A percentile compares a stretch with the other conserved stretches of the same genome.
phyloP scores from a whole-genome alignment of 2,329 filamentous ascomycete species.

The Curvularia eragrostidis region DNA sequence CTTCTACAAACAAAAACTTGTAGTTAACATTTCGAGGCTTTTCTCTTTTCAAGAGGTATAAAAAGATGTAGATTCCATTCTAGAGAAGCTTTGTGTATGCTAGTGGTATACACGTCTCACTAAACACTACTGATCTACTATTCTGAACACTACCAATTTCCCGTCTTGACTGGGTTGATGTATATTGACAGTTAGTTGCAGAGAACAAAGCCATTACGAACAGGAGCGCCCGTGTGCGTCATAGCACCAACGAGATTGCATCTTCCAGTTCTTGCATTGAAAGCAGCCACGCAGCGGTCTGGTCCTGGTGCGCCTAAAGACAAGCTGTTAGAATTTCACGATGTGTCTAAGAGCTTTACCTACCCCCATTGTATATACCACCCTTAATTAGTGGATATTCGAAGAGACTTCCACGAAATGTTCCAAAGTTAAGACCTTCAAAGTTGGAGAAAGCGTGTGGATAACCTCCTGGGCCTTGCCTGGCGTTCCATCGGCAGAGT shows the following conservation, averaged over 20 bases:
- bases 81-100: not conserved
- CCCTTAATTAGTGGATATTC: not conserved
- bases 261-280: not conserved
- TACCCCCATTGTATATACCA: not conserved
- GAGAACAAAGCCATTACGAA: not conserved
- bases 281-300: conserved; percentile 3
- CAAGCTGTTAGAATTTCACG: not conserved
- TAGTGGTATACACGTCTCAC: not conserved
- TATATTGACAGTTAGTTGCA: not conserved
- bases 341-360: not conserved
- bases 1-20: not conserved
- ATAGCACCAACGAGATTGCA: not conserved
- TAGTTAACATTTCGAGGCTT: too few species aligned
- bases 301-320: not conserved
- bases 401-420: not conserved
- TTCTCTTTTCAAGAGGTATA: not conserved
- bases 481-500: not conserved
- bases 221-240: not conserved
- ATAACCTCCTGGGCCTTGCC: not conserved
- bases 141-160: too few species aligned
- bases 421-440: not conserved
- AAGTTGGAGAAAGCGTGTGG: not conserved
- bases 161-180: not conserved
- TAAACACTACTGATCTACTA: not conserved
- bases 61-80: not conserved